Percentiles rank a stretch among this genome's conserved stretches.
These are phyloP conservation scores for Plantago coronopus DNA, from an alignment of 305 asterid species.

Conservation along the genomic window DNA sequence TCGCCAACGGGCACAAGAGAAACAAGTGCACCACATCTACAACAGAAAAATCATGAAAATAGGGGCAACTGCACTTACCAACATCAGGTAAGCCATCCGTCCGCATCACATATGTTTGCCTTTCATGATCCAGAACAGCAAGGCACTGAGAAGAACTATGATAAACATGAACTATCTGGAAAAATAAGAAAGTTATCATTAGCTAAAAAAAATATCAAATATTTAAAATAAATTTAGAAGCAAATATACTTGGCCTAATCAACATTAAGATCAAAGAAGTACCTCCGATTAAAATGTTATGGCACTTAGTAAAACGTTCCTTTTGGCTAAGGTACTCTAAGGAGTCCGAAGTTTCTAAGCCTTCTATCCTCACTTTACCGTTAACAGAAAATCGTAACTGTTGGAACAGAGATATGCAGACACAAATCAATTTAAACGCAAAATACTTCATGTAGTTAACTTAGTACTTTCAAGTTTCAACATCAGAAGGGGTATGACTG, in stretches of 20 bases:
- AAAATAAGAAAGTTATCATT: not conserved
- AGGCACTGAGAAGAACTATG: slow-evolving; percentile 64
- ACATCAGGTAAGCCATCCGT: slow-evolving; percentile 90
- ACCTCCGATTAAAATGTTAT: slow-evolving; percentile 93
- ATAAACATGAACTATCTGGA: slow-evolving; percentile 84
- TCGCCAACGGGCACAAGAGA: too few species aligned
- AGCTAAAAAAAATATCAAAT: not conserved
- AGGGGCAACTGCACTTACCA: slow-evolving; percentile 38
- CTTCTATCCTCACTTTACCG: slow-evolving; percentile 96
- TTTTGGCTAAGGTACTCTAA: slow-evolving; percentile 72
- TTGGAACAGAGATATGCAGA: not conserved
- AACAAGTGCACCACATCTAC: too few species aligned
- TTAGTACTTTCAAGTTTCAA: too few species aligned
- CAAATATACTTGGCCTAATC: not conserved
- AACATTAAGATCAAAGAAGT: slow-evolving; percentile 8
- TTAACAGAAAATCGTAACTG: slow-evolving; percentile 6
- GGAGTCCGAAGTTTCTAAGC: slow-evolving; percentile 88
- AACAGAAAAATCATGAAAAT: not conserved
- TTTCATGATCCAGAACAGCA: slow-evolving; percentile 90
- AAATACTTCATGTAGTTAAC: not conserved
- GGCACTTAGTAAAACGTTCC: slow-evolving; percentile 87
- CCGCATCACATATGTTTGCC: slow-evolving; percentile 71
- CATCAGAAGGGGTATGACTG: too few species aligned
- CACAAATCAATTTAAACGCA: slow-evolving; percentile 5
- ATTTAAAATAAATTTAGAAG: not conserved